Evolutionary conservation across 176 grass and related monocot genomes (phyloP), one percentile per base, ranked within the genome.

Genomic region (Oryza brachyantha): DNA sequence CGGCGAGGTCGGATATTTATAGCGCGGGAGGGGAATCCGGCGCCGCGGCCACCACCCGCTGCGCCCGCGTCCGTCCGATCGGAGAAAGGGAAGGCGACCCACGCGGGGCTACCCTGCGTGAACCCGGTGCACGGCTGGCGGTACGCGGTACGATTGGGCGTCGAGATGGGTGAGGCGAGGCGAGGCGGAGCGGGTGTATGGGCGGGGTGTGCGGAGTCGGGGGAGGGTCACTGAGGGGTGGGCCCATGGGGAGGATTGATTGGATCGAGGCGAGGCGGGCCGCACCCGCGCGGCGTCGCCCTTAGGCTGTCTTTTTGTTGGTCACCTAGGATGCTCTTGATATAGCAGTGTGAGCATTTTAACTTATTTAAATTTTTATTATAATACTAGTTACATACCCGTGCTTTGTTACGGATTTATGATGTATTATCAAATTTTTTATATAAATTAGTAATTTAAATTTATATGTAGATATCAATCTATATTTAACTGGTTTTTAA

Each of bases 1-100:
- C n/a, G n/a, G n/a, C n/a, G n/a, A 73, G 80, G 17, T 25, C 68
- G 80, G 57, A 25, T 19, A 71, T 77, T 64, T 87, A 82, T 82
- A 41, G 13, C 40, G 54, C 66, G 74, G 38, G n/a, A n/a, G n/a
- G n/a, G 62, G 62, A 37, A 72, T 88, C 41, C 76, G 70, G 39
- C 76, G 81, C 81, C 81, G 86, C 81, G 81, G 80, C 86, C 64
- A 63, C 72, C 68, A 70, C 72, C 61, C 86, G 46, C 67, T 64
- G 80, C 60, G n/a, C n/a, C n/a, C n/a, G n/a, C n/a, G n/a, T n/a
- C n/a, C n/a, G 68, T 63, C 66, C 63, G 86, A 88, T 84, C 81
- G 86, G 81, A 80, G 42, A 43, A 7, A 10, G 68, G 27, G n/a
- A 76, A 64, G 76, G 70, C 25, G 76, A 46, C 45, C n/a, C n/a